Evolutionary conservation across 768 basidiomycete genomes (phyloP).

Genomic region (Strobilomyces dryophilus): DNA sequence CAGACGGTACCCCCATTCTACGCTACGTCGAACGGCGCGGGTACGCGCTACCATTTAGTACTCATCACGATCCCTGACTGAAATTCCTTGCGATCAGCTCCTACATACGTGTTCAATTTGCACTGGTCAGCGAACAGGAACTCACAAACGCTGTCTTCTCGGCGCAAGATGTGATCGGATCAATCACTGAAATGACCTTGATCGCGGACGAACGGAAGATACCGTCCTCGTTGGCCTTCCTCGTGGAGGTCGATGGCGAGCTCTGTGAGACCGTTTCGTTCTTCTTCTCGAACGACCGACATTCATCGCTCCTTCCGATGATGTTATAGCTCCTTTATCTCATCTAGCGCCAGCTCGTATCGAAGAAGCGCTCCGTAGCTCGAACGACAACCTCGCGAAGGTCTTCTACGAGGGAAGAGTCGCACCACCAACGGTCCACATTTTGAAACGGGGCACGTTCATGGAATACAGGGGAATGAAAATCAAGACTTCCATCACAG

Average conservation of each 20-base stretch:
- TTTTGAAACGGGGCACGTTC: conserved; percentile 17
- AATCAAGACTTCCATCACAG: conserved; percentile 4
- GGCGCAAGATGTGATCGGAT: conserved; percentile 8
- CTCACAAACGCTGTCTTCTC: conserved; percentile 11
- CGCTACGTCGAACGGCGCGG: conserved; percentile 19
- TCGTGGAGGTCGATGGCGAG: conserved; percentile 13
- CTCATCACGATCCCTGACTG: background rate
- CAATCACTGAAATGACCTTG: conserved; percentile 14
- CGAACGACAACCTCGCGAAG: conserved; percentile 2
- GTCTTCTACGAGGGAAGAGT: background rate
- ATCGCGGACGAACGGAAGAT: conserved; percentile 13
- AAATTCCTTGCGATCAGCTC: conserved; percentile 1
- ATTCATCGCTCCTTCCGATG: background rate
- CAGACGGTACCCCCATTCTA: conserved; percentile 18
- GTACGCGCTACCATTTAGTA: conserved; percentile 2
- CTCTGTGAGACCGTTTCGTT: background rate
- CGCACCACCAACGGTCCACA: conserved; percentile 9
- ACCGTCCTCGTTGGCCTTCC: conserved; percentile 1
- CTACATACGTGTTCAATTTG: background rate
- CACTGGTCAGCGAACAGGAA: conserved; percentile 11
- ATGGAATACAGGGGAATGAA: conserved; percentile 11
- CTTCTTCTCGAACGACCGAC: too few relatives aligned
- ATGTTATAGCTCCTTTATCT: background rate
- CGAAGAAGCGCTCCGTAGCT: conserved; percentile 2
- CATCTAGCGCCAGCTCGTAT: conserved; percentile 3